Conservation (phyloP, 2,329 filamentous ascomycete species). For the Calonectria crousiana region DNA sequence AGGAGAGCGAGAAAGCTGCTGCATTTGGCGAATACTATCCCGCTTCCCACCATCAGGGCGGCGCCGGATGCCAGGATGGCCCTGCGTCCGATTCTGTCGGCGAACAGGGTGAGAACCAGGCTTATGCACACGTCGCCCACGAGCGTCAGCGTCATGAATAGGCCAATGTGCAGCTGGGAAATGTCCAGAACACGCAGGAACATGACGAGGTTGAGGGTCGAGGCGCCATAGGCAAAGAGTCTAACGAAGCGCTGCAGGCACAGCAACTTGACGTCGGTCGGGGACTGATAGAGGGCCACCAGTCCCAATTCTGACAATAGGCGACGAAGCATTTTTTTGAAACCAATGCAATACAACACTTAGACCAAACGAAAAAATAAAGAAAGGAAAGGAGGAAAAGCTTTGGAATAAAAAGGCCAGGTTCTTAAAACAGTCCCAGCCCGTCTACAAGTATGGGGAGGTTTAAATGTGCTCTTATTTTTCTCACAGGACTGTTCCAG, state of each 20-base stretch:
- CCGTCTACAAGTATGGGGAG: background rate
- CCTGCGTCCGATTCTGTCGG: conserved; percentile 68
- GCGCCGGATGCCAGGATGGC: conserved; percentile 67
- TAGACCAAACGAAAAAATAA: no score
- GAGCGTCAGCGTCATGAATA: conserved; percentile 76
- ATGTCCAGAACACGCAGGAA: conserved; percentile 65
- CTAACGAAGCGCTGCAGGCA: conserved; percentile 71
- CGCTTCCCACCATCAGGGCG: conserved; percentile 66
- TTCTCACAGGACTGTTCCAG: background rate
- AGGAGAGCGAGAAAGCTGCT: conserved; percentile 71
- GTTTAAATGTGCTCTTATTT: background rate
- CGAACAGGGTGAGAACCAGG: conserved; percentile 68
- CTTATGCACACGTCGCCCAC: conserved; percentile 71
- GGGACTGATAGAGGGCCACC: conserved; percentile 38
- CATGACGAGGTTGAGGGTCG: conserved; percentile 68
- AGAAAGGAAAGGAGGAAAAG: background rate
- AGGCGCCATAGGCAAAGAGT: conserved; percentile 72
- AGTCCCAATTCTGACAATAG: conserved; percentile 40
- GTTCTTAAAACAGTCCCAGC: background rate
- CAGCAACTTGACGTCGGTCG: conserved; percentile 60
- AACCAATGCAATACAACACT: no score
- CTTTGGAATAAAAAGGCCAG: background rate
- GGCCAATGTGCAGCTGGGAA: conserved; percentile 65
- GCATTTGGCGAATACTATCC: conserved; percentile 64
- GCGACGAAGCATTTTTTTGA: background rate